Evolutionary conservation across 345 rosid species (phyloP).

Genomic region (Combretum micranthum): DNA sequence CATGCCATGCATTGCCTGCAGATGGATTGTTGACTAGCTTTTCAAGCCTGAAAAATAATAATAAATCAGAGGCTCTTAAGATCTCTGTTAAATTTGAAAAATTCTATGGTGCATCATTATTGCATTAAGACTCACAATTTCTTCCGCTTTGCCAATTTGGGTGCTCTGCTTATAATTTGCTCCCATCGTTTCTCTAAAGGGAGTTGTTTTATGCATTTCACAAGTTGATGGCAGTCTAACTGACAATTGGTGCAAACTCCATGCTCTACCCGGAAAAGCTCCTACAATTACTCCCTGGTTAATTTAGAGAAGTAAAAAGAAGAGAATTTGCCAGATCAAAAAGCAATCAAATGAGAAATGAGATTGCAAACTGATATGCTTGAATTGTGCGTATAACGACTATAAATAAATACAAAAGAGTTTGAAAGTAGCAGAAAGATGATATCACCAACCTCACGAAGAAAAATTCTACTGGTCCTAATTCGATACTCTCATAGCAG

Average conservation of each 20-base stretch:
- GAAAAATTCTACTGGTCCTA: slow-evolving; percentile 68
- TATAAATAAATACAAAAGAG: too few relatives aligned
- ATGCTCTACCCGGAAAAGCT: slow-evolving; percentile 77
- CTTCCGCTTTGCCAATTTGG: slow-evolving; percentile 50
- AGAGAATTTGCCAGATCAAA: not conserved
- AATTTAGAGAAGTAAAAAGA: not conserved
- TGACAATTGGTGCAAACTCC: slow-evolving; percentile 81
- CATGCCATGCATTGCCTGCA: slow-evolving; percentile 94
- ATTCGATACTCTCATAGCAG: slow-evolving; percentile 84
- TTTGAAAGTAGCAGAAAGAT: not conserved
- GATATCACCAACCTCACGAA: slow-evolving; percentile 59
- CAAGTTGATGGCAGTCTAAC: slow-evolving; percentile 83
- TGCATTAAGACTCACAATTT: slow-evolving; percentile 49
- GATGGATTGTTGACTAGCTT: slow-evolving; percentile 70
- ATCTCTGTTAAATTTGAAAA: too few relatives aligned
- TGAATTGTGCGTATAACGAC: not conserved
- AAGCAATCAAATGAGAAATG: not conserved
- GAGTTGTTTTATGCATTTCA: slow-evolving; percentile 59
- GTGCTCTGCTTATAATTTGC: slow-evolving; percentile 56
- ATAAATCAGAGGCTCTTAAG: too few relatives aligned
- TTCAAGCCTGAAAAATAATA: slow-evolving; percentile 44
- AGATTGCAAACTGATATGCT: not conserved
- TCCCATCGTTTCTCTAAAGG: slow-evolving; percentile 50
- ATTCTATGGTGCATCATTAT: not conserved
- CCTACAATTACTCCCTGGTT: slow-evolving; percentile 35